Conservation (phyloP, 164 flowering plant genomes). For the Aristolochia contorta region DNA sequence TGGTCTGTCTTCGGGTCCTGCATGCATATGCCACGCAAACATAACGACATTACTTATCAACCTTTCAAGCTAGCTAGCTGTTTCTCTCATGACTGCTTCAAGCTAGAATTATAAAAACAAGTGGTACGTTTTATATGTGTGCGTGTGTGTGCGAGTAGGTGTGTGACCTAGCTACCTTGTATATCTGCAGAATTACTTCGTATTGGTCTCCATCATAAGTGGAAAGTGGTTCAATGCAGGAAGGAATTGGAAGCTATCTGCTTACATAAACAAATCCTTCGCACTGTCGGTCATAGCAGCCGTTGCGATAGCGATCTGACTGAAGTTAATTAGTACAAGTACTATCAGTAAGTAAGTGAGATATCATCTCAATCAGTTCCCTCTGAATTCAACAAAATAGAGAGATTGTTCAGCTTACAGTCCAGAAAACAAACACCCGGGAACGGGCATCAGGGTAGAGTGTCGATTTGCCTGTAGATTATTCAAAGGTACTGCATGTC, state of each 20-base stretch:
- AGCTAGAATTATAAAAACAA: too few species aligned
- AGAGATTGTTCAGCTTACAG: neutral
- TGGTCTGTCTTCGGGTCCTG: too few species aligned
- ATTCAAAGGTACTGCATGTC: too few species aligned
- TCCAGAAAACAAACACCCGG: slow-evolving; percentile 9
- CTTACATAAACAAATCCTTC: neutral
- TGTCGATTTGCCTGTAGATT: slow-evolving; percentile 2
- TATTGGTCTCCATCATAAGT: neutral
- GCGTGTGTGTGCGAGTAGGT: too few species aligned
- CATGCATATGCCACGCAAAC: too few species aligned
- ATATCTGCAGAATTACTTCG: neutral
- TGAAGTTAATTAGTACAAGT: neutral
- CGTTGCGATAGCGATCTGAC: neutral
- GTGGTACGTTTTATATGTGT: too few species aligned
- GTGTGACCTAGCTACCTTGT: too few species aligned
- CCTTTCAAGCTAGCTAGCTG: too few species aligned
- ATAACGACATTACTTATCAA: too few species aligned
- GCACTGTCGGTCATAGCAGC: neutral
- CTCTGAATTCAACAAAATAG: neutral
- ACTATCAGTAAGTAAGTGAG: neutral
- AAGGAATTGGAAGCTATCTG: neutral
- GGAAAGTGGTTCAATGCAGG: neutral
- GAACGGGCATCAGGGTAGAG: neutral
- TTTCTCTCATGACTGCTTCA: too few species aligned
- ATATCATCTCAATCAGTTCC: neutral